phyloP scores from a whole-genome alignment of 2,329 filamentous ascomycete species.

The Cercospora zeina region DNA sequence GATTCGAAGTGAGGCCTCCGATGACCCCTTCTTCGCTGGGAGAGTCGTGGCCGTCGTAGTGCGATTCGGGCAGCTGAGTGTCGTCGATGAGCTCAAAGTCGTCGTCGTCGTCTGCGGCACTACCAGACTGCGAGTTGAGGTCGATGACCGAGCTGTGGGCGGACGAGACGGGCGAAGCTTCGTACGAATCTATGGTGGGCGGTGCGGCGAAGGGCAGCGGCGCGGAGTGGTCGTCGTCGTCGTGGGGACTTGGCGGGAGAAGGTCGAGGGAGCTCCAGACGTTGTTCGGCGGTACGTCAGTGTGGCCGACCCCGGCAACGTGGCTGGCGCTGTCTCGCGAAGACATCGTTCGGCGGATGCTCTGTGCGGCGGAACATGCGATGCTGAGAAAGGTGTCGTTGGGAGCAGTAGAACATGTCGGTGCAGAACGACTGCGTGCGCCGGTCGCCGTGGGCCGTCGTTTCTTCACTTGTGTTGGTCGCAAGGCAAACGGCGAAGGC shows the following conservation, averaged over 20 bases:
- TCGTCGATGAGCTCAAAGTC: slow-evolving; percentile 28
- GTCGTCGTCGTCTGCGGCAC: slow-evolving; percentile 14
- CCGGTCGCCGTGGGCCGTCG: background rate
- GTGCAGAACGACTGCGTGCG: background rate
- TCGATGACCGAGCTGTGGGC: slow-evolving; percentile 25
- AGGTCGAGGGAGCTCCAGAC: slow-evolving; percentile 9
- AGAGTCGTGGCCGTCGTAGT: slow-evolving; percentile 23
- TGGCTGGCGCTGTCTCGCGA: slow-evolving; percentile 8
- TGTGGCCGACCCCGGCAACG: slow-evolving; percentile 9
- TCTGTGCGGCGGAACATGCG: slow-evolving; percentile 4
- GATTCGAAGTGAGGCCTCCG: slow-evolving; percentile 15
- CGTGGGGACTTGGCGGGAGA: slow-evolving; percentile 3
- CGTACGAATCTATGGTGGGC: slow-evolving; percentile 9
- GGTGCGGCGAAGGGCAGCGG: background rate
- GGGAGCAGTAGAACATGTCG: background rate
- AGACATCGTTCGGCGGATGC: background rate
- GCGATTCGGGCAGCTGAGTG: slow-evolving; percentile 20
- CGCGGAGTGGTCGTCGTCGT: background rate
- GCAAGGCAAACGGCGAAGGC: slow-evolving; percentile 1
- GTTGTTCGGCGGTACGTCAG: slow-evolving; percentile 7
- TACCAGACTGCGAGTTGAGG: slow-evolving; percentile 7
- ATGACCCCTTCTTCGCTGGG: slow-evolving; percentile 18
- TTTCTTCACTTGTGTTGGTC: background rate
- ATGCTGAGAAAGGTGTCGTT: background rate
- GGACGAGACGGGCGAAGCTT: slow-evolving; percentile 10